Conservation (phyloP, 768 basidiomycete genomes). For the Lentinus tigrinus region DNA sequence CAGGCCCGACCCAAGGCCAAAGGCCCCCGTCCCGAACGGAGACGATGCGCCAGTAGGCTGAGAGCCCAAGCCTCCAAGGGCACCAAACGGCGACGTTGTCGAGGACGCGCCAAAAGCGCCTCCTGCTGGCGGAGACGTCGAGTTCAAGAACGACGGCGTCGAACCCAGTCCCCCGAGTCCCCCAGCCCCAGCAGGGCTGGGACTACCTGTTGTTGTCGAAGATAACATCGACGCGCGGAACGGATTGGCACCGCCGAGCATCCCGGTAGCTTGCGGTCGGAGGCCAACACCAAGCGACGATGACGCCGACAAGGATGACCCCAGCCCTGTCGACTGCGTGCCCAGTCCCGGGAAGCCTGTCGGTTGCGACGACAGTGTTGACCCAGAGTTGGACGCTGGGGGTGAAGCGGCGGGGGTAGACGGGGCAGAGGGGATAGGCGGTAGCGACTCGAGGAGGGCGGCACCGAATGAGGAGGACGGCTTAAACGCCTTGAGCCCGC, state of each 20-base stretch:
- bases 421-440: constrained; percentile 62
- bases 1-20: constrained; percentile 14
- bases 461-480: constrained; percentile 55
- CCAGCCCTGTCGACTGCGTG: constrained; percentile 23
- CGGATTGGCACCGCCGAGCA: constrained; percentile 36
- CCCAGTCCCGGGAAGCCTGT: constrained; percentile 51
- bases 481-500: constrained; percentile 54
- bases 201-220: constrained; percentile 2
- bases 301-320: not conserved
- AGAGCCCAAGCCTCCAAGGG: constrained; percentile 5
- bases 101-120: not conserved
- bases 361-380: constrained; percentile 45
- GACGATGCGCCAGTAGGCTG: constrained; percentile 18
- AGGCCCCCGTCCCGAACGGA: constrained; percentile 20
- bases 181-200: constrained; percentile 2
- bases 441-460: constrained; percentile 48
- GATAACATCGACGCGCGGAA: constrained; percentile 41
- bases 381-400: constrained; percentile 8
- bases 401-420: constrained; percentile 41
- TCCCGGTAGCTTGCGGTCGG: constrained; percentile 40
- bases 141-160: constrained; percentile 18
- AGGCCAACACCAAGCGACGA: constrained; percentile 31
- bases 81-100: constrained; percentile 5
- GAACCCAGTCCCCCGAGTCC: constrained; percentile 8
- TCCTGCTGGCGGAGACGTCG: constrained; percentile 26